Evolutionary conservation across 2,329 filamentous ascomycete species (phyloP).

Genomic region (Tolypocladium cylindrosporum): DNA sequence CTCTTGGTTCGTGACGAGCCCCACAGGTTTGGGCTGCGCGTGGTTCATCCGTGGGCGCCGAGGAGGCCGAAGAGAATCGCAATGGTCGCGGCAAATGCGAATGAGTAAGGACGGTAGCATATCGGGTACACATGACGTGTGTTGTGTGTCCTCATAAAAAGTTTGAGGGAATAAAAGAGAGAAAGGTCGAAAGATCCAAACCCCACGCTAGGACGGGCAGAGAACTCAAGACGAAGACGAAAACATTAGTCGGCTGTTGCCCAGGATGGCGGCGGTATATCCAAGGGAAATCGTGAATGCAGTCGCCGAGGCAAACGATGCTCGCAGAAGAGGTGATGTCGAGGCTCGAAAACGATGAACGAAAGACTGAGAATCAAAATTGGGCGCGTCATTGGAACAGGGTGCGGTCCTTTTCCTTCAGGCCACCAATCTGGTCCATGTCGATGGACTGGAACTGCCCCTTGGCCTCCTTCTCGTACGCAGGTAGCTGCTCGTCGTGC

Average conservation of each 20-base stretch:
- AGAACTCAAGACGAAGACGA: neutral
- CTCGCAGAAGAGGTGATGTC: neutral
- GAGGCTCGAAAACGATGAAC: neutral
- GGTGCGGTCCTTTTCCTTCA: constrained; percentile 73
- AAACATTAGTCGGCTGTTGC: neutral
- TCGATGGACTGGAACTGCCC: constrained; percentile 87
- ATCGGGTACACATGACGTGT: constrained; percentile 19
- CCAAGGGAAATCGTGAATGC: neutral
- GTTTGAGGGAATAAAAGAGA: neutral
- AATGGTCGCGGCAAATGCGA: neutral
- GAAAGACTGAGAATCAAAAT: neutral
- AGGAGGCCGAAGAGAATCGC: neutral
- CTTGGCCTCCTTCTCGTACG: constrained; percentile 74
- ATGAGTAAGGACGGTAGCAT: constrained; percentile 8
- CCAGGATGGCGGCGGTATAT: neutral
- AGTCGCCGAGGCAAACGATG: neutral
- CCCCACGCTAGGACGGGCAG: neutral
- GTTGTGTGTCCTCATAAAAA: constrained; percentile 1
- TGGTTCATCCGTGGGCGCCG: neutral
- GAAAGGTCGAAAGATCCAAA: constrained; percentile 1
- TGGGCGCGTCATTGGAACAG: constrained; percentile 21
- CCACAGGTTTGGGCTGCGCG: neutral
- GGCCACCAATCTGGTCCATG: constrained; percentile 84
- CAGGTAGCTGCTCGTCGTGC: constrained; percentile 69
- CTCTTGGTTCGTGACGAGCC: neutral